A percentile compares a stretch with the other conserved stretches of the same genome.
These are phyloP conservation scores for Paraphaeosphaeria minitans DNA, from an alignment of 2,329 filamentous ascomycete species.

Conservation along the genomic window DNA sequence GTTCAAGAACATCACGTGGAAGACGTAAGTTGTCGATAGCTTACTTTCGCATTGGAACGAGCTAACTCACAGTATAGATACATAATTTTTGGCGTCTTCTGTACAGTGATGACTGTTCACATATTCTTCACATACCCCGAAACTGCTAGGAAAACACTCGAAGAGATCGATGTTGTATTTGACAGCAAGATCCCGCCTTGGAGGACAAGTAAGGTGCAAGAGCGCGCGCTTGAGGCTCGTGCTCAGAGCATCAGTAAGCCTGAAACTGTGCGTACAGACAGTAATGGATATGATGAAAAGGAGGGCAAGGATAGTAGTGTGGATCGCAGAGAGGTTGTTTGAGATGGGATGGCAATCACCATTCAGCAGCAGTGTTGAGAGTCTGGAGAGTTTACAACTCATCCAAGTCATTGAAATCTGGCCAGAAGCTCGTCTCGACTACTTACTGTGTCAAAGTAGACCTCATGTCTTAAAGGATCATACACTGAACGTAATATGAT, in stretches of 20 bases:
- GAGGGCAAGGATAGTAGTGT: neutral
- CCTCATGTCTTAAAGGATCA: no score
- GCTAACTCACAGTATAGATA: conserved; percentile 54
- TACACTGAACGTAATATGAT: no score
- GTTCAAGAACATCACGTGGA: conserved; percentile 64
- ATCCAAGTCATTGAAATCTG: neutral
- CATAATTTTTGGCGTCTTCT: conserved; percentile 53
- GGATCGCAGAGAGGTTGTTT: neutral
- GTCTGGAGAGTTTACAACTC: neutral
- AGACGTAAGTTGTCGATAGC: conserved; percentile 56
- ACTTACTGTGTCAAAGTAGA: no score
- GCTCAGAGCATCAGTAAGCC: conserved; percentile 1
- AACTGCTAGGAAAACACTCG: neutral
- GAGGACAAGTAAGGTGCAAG: neutral
- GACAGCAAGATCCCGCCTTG: conserved; percentile 3
- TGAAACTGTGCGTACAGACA: neutral
- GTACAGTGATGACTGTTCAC: neutral
- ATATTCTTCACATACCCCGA: conserved; percentile 8
- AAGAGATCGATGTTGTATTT: conserved; percentile 4
- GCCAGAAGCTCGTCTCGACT: no score
- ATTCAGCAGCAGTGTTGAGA: neutral
- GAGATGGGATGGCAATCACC: neutral
- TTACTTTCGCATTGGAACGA: neutral
- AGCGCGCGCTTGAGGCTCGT: conserved; percentile 1
- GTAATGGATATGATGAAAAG: neutral